Base-by-base conservation (phyloP, 1,139 yeast genomes). In the Blastobotrys proliferans region DNA sequence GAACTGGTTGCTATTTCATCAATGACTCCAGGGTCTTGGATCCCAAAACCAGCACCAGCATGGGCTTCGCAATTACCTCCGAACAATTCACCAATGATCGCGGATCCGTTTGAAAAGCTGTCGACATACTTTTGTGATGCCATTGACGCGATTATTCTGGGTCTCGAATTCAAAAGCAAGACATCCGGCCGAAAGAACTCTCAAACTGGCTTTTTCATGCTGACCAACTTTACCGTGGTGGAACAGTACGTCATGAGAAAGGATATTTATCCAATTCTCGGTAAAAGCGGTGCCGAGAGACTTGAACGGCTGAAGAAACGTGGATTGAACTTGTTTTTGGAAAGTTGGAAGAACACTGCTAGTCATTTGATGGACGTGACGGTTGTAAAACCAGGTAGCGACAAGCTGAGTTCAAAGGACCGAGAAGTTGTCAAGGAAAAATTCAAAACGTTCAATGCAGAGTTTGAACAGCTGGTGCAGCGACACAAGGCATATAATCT, bases 341-440 rank as follows among this genome's bases (percentile, higher is more conserved):
- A 82, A 18, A 92, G 83, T 25, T 90, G 97, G 97, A 83, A 84
- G 53, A 74, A 73, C 50, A 80, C 87, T 19, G 88, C 95, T 5
- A 73, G 83, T 21, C 74, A 77, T 43, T 73, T 90, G 43, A 81
- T 90, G 69, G 72, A 71, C 70, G 45, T 55, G 9, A 63, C 66
- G 0, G 52, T 58, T 4, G 55, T 58, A 8, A 48, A 52, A 19
- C 57, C 55, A n/a, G 55, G 47, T 17, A 49, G 40, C 26, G 54
- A 55, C 39, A 55, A 40, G 43, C 60, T 47, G 38, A 56, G 45
- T 48, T 60, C 51, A 64, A 90, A 88, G 57, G 95, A 90, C 52
- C 79, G 80, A 50, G 97, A 88, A 41, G 78, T 75, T 45, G 79
- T 90, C 46, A 94, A 92, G 58, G 97, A 92, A 48, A 80, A 86